Percentiles rank a stretch among this genome's conserved stretches.
Evolutionary conservation across 2,329 filamentous ascomycete genomes (phyloP).

Genomic region (Taxawa tesnikishii): DNA sequence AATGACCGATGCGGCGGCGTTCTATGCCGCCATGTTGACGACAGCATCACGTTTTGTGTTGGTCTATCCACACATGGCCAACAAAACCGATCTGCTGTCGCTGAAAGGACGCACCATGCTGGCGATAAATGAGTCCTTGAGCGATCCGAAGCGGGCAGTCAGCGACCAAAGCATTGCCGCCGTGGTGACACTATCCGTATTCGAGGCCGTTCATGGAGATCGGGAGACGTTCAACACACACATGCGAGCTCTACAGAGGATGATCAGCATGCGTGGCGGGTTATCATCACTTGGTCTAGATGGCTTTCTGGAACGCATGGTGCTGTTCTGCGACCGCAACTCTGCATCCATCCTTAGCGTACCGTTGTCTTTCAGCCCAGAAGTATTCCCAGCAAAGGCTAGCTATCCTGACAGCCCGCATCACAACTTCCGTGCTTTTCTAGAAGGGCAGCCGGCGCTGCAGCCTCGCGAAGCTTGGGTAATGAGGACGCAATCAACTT

Average conservation of each 20-base stretch:
- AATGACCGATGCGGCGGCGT: slow-evolving; percentile 25
- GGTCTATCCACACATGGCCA: too few relatives aligned
- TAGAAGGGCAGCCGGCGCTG: too few relatives aligned
- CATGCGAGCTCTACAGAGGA: slow-evolving; percentile 32
- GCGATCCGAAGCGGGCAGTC: slow-evolving; percentile 16
- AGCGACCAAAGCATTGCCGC: slow-evolving; percentile 35
- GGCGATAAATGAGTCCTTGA: slow-evolving; percentile 29
- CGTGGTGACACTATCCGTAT: slow-evolving; percentile 40
- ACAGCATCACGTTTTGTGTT: slow-evolving; percentile 27
- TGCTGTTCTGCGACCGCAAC: slow-evolving; percentile 36
- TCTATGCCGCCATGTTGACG: slow-evolving; percentile 29
- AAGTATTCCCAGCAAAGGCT: too few relatives aligned
- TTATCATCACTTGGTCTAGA: slow-evolving; percentile 25
- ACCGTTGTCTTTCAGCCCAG: too few relatives aligned
- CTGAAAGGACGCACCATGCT: slow-evolving; percentile 33
- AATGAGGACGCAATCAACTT: too few relatives aligned
- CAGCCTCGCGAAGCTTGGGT: too few relatives aligned
- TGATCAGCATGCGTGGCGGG: slow-evolving; percentile 34
- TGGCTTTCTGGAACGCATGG: slow-evolving; percentile 33
- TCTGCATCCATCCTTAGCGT: too few relatives aligned
- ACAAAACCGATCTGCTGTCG: slow-evolving; percentile 27
- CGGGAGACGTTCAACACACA: slow-evolving; percentile 31
- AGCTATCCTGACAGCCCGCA: too few relatives aligned
- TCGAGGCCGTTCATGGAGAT: slow-evolving; percentile 39
- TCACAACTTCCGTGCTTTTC: too few relatives aligned